A percentile compares a stretch with the other conserved stretches of the same genome.
Evolutionary conservation across 257 asterid genomes (phyloP).

Genomic region (Euphrasia confusa): DNA sequence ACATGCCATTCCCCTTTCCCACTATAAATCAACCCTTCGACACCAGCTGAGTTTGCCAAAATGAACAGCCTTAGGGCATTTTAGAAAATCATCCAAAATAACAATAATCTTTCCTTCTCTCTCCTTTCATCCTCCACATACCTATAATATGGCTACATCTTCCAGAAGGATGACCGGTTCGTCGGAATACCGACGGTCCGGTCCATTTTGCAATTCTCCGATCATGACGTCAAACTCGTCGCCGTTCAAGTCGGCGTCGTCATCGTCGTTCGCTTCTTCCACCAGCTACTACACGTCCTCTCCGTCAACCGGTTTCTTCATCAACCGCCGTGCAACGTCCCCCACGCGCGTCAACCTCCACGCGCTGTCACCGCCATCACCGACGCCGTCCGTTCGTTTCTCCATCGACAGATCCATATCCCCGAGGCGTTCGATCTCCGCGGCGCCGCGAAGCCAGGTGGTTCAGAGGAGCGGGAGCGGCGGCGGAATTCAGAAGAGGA

Average conservation of each 20-base stretch:
- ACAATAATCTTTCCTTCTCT: background rate
- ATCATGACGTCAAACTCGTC: slow-evolving; percentile 30
- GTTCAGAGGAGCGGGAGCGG: slow-evolving; percentile 41
- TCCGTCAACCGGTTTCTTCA: slow-evolving; percentile 36
- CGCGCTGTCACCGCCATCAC: slow-evolving; percentile 49
- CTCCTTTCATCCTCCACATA: background rate
- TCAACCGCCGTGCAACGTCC: slow-evolving; percentile 53
- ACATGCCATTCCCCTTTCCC: slow-evolving; percentile 22
- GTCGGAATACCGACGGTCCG: slow-evolving; percentile 46
- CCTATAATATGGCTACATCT: slow-evolving; percentile 41
- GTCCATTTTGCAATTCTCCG: slow-evolving; percentile 29
- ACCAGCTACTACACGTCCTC: slow-evolving; percentile 45
- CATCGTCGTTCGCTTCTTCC: slow-evolving; percentile 44
- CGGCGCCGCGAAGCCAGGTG: slow-evolving; percentile 53
- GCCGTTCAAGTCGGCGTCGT: slow-evolving; percentile 27
- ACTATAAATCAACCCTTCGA: slow-evolving; percentile 55
- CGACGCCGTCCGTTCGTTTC: slow-evolving; percentile 66
- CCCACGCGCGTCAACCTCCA: slow-evolving; percentile 82
- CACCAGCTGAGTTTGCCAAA: slow-evolving; percentile 77
- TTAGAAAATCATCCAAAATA: slow-evolving; percentile 14
- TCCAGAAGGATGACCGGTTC: slow-evolving; percentile 41
- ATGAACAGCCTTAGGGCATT: slow-evolving; percentile 68
- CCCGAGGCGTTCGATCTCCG: slow-evolving; percentile 55
- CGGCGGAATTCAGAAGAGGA: slow-evolving; percentile 45
- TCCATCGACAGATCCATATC: slow-evolving; percentile 73